These are phyloP conservation scores for Globisporangium okanoganense DNA, from an alignment of 352 stramenopile species.

Conservation along the genomic window DNA sequence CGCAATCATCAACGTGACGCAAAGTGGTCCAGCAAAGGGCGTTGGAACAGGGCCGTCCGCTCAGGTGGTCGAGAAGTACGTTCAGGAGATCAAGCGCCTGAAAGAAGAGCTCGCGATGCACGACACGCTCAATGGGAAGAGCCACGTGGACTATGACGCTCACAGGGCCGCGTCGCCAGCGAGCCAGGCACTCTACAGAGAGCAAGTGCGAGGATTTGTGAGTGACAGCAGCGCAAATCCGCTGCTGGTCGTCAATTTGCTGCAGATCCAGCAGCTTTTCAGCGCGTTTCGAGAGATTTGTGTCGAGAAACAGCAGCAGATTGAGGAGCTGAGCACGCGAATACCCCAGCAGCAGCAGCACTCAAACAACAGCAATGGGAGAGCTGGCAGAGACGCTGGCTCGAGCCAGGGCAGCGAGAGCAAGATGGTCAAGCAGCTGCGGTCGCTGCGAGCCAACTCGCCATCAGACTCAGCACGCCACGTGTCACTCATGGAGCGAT, in stretches of 20 bases:
- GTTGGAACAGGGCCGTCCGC: slow-evolving; percentile 13
- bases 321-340: not conserved
- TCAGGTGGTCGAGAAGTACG: slow-evolving; percentile 26
- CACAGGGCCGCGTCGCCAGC: slow-evolving; percentile 17
- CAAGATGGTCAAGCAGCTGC: slow-evolving; percentile 52
- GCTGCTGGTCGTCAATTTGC: slow-evolving; percentile 37
- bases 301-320: slow-evolving; percentile 21
- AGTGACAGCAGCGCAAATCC: slow-evolving; percentile 19
- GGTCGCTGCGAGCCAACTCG: slow-evolving; percentile 29
- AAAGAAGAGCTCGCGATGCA: slow-evolving; percentile 58
- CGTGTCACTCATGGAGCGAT: not conserved
- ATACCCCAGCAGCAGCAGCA: slow-evolving; percentile 4
- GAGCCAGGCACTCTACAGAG: slow-evolving; percentile 16
- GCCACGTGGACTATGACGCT: slow-evolving; percentile 26
- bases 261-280: slow-evolving; percentile 45
- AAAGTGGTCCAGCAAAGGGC: slow-evolving; percentile 8
- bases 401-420: slow-evolving; percentile 21
- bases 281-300: slow-evolving; percentile 37
- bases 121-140: slow-evolving; percentile 51
- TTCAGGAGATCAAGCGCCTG: slow-evolving; percentile 47
- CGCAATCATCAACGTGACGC: slow-evolving; percentile 57
- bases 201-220: slow-evolving; percentile 33
- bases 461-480: slow-evolving; percentile 5
- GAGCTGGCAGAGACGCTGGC: not conserved
- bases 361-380: not conserved